Evolutionary conservation across 352 stramenopile species (phyloP).

Genomic region (Blastocystis sp.): DNA sequence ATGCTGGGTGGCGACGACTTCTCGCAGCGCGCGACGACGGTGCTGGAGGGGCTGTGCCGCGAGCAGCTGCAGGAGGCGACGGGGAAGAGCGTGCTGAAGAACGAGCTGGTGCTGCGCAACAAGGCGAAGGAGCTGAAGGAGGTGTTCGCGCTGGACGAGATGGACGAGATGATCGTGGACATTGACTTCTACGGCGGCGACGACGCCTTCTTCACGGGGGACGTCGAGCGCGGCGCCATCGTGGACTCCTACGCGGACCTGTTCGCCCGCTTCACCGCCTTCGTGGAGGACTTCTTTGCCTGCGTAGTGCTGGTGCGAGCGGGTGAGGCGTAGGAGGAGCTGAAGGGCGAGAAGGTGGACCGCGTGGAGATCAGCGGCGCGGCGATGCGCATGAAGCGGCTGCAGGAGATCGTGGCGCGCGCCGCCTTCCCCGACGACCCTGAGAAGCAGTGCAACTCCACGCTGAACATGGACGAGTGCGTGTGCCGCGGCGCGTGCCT

Average conservation of each 20-base stretch:
- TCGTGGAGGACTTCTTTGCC: not conserved
- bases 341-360: conserved; percentile 4
- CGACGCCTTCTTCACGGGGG: not conserved
- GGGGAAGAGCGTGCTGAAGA: not conserved
- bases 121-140: conserved; percentile 24
- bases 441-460: not conserved
- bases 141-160: not conserved
- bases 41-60: not conserved
- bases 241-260: not conserved
- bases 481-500: not conserved
- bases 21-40: not conserved
- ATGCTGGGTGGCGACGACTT: conserved; percentile 43
- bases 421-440: not conserved
- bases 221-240: not conserved
- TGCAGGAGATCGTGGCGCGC: not conserved
- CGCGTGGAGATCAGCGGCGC: conserved; percentile 26
- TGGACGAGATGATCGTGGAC: not conserved
- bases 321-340: not conserved
- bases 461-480: not conserved
- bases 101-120: not conserved
- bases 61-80: not conserved
- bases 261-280: not conserved
- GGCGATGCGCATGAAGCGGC: not conserved
- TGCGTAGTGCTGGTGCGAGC: not conserved
- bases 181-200: not conserved